Base-by-base conservation (phyloP, 2,329 filamentous ascomycete species). In the Dendrostoma leiphaemia region DNA sequence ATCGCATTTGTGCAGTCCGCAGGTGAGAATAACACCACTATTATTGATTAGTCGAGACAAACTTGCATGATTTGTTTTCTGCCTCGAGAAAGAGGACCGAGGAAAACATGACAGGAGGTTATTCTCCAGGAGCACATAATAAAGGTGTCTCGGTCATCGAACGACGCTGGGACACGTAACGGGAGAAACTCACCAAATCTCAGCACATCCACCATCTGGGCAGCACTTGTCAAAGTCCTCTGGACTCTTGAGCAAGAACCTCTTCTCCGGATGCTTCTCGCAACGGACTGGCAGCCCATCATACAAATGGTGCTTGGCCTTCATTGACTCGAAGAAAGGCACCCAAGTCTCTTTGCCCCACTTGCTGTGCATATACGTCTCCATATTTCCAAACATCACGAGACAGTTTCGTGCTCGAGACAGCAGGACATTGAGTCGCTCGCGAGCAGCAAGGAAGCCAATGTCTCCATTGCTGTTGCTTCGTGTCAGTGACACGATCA, bases 371-470 rank as follows among this genome's bases (percentile, higher is more conserved):
- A 82, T 75, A 59, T 90, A 91, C 0, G 88, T 91, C 0, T 80
- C 69, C 51, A 83, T 77, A 62, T 90, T 90, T 0, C 88, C 86
- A 40, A 91, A 80, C 59, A 92, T 73, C n/a, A 90, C 79, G 13
- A 91, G 65, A 0, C 74, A 80, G 51, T 88, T 72, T 1, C 86
- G 76, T 0, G 88, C 87, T 54, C 89, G 74, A 0, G 87, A 88
- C 1, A 90, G 67, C 2, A 91, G 68, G 0, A 91, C 88, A 17
- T 90, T 90, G 0, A 91, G 65, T 1, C 89, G 75, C 60, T 91
- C 81, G 0, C 82, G 81, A 0, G 84, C 74, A 0, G 72, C 64
- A 75, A 91, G 83, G 64, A 91, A 91, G 0, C 89, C 88, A 28
- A 91, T 88, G 1, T 90, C 83, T 0, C 81, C 79, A 0, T 64